Base-by-base conservation (phyloP, 2,329 filamentous ascomycete species). In the Trichophyton equinum region DNA sequence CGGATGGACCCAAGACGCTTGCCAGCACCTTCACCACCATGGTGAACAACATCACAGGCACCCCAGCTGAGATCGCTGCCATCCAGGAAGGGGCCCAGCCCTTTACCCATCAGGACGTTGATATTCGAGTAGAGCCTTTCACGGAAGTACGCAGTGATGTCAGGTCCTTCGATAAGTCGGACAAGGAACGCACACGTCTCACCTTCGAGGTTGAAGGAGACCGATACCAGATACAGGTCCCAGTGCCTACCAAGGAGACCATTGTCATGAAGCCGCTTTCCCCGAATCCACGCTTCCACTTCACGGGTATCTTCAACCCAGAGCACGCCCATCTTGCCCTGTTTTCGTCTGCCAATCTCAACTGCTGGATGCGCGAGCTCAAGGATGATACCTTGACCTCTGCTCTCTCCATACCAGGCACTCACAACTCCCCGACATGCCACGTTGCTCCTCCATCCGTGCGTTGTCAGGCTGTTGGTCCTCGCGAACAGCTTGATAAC, bases 391-490 rank as follows among this genome's bases (percentile, higher is more conserved):
- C 84, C 58, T 85, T 89, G 1, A 78, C 97, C 3, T 88, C 89
- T 0, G 81, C 86, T 2, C 83, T 99, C 57, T 94, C 88, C 57
- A 94, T 97, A 64, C 94, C 94, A 15, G 94, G 94, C 65, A 96
- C 94, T 0, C 94, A 99, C 78, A 97, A 99, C 76, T 89, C 88
- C 18, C 89, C 94, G 5, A 95, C 91, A 8, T 87, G 83, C 75
- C 81, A 95, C 77, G 81, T 83, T 57, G 91, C 94, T 11, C 81
- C 96, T 4, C 94, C 94, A 1, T 95, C 90, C 1, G 94, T 97
- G 42, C 87, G 94, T 44, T 97, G 94, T 74, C 94, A 99, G 76
- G 86, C 88, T 38, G 89, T 91, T 18, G 79, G 83, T 63, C 81
- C 95, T 4, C 78, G 80, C 57, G 83, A 86, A 59, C 94, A 99